Evolutionary conservation across 305 asterid genomes (phyloP).

Genomic region (Fraxinus latifolia): DNA sequence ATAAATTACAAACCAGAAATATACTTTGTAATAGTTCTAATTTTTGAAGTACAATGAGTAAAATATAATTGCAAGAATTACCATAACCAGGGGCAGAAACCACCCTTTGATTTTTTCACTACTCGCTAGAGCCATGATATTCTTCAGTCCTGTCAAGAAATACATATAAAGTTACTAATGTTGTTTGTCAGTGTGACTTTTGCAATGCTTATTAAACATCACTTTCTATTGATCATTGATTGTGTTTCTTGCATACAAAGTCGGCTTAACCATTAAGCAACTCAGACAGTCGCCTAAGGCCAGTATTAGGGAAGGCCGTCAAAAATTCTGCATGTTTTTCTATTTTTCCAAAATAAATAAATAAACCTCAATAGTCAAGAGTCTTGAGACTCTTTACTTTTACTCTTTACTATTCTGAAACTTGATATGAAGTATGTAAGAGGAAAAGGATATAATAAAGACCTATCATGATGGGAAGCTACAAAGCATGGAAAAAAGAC

Average conservation of each 20-base stretch:
- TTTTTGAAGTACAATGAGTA: constrained; percentile 17
- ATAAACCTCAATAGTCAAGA: not conserved
- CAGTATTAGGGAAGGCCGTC: not conserved
- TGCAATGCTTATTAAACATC: not conserved
- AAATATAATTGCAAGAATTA: constrained; percentile 24
- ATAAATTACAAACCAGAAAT: not conserved
- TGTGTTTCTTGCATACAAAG: not conserved
- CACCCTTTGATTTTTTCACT: constrained; percentile 5
- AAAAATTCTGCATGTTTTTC: not conserved
- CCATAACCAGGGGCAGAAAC: constrained; percentile 16
- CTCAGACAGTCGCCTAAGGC: not conserved
- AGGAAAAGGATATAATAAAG: not conserved
- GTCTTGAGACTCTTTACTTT: not conserved
- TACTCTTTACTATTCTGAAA: not conserved
- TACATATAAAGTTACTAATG: not conserved
- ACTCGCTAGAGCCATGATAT: constrained; percentile 9
- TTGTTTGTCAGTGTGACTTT: not conserved
- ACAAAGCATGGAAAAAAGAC: not conserved
- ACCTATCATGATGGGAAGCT: not conserved
- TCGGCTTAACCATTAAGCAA: not conserved
- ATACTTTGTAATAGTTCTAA: not conserved
- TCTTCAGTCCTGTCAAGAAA: constrained; percentile 30
- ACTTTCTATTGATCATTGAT: not conserved
- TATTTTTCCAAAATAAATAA: not conserved
- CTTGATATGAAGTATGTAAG: not conserved